Conservation (phyloP, 192 early-diverging fungal species). For the Coemansia sp. region DNA sequence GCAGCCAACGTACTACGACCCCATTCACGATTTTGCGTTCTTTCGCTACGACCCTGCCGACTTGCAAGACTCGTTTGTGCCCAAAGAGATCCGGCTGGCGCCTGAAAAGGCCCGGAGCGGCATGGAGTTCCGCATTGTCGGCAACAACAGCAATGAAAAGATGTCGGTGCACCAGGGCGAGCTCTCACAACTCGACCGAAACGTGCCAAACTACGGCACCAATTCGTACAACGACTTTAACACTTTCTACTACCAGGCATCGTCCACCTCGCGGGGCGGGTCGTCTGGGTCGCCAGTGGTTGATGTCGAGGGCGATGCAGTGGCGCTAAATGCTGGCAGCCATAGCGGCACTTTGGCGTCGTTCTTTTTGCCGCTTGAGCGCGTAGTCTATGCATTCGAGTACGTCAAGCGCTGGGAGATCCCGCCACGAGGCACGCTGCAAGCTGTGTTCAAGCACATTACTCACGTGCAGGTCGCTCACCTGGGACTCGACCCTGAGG, state of each 20-base stretch:
- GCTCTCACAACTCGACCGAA: slow-evolving; percentile 68
- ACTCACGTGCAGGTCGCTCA: slow-evolving; percentile 54
- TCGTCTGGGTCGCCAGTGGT: slow-evolving; percentile 74
- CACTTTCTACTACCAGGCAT: slow-evolving; percentile 75
- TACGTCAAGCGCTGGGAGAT: slow-evolving; percentile 53
- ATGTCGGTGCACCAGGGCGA: slow-evolving; percentile 72
- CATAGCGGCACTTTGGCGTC: slow-evolving; percentile 49
- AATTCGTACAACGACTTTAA: slow-evolving; percentile 63
- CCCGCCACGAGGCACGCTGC: slow-evolving; percentile 72
- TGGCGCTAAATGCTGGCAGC: slow-evolving; percentile 62
- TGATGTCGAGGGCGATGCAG: slow-evolving; percentile 70
- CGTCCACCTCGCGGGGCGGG: slow-evolving; percentile 62
- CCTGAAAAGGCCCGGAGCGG: slow-evolving; percentile 69
- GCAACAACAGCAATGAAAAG: slow-evolving; percentile 75
- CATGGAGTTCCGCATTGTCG: slow-evolving; percentile 68
- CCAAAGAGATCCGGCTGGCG: slow-evolving; percentile 50
- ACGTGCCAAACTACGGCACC: slow-evolving; percentile 59
- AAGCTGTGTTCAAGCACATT: slow-evolving; percentile 65
- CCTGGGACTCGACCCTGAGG: slow-evolving; percentile 4
- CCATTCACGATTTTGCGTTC: slow-evolving; percentile 80
- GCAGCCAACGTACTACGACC: slow-evolving; percentile 69
- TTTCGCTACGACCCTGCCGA: slow-evolving; percentile 68
- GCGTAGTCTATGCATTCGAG: slow-evolving; percentile 61
- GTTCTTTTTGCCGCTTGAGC: slow-evolving; percentile 71
- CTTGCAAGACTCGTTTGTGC: slow-evolving; percentile 38